These are phyloP conservation scores for Rhodotorula sp. DNA, from an alignment of 1,284 basidiomycete genomes.

Conservation along the genomic window DNA sequence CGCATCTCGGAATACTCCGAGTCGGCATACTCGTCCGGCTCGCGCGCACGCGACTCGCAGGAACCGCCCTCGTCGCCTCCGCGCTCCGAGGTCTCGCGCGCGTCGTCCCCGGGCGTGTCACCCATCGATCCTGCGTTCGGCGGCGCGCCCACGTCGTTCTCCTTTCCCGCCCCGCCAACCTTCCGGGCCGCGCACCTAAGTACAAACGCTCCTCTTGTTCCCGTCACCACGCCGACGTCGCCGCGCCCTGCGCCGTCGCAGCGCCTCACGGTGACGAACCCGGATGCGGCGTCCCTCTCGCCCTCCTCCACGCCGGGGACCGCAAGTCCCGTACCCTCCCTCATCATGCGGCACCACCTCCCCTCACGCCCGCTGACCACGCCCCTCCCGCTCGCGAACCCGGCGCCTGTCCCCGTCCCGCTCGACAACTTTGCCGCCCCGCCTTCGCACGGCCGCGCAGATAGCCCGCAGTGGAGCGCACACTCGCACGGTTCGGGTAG, in stretches of 20 bases:
- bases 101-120: not conserved
- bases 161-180: conserved; percentile 14
- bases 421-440: conserved; percentile 32
- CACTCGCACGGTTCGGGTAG: not conserved
- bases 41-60: conserved; percentile 11
- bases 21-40: conserved; percentile 24
- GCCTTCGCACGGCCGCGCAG: not conserved
- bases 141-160: not conserved
- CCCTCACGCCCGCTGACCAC: conserved; percentile 34
- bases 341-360: conserved; percentile 21
- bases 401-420: conserved; percentile 26
- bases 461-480: not conserved
- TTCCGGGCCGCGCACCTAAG: not conserved
- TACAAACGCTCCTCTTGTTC: not conserved
- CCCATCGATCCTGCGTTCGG: conserved; percentile 11
- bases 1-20: conserved; percentile 31
- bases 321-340: not conserved
- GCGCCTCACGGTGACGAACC: conserved; percentile 1
- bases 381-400: conserved; percentile 19
- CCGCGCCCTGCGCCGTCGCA: not conserved
- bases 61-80: not conserved
- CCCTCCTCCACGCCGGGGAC: conserved; percentile 1
- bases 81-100: not conserved
- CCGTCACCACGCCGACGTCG: not conserved
- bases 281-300: not conserved